phyloP scores from a whole-genome alignment of 805 yeast species.

The Nakazawaea holstii region DNA sequence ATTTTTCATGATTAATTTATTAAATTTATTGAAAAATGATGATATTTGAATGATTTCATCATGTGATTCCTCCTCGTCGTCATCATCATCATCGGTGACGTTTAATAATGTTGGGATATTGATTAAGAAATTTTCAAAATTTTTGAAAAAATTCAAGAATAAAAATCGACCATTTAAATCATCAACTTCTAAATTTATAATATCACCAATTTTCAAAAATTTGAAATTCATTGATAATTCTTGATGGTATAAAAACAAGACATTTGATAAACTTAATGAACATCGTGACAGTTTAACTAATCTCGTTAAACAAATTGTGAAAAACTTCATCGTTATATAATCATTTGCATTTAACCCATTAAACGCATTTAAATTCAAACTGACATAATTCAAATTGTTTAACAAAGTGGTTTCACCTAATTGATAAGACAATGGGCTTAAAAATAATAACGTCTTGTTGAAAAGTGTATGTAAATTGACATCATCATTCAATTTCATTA shows the following conservation, averaged over 20 bases:
- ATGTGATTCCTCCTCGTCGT: not conserved
- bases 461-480: not conserved
- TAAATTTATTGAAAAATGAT: not conserved
- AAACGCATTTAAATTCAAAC: not conserved
- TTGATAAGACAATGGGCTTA: conserved; percentile 9
- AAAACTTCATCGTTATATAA: not conserved
- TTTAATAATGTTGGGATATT: not conserved
- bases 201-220: not conserved
- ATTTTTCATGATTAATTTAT: conserved; percentile 1
- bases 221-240: conserved; percentile 1
- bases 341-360: not conserved
- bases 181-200: conserved; percentile 9
- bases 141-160: conserved; percentile 3
- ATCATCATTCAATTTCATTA: not conserved
- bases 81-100: not conserved
- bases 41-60: not conserved
- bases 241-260: not conserved
- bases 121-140: conserved; percentile 3
- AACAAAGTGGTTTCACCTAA: conserved; percentile 3
- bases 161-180: conserved; percentile 1
- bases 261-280: conserved; percentile 8
- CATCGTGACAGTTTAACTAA: conserved; percentile 6
- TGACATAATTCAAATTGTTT: conserved; percentile 4
- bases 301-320: not conserved
- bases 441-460: not conserved